Evolutionary conservation across 139 green algal species (phyloP).

Genomic region (Chlamydomonas incerta): DNA sequence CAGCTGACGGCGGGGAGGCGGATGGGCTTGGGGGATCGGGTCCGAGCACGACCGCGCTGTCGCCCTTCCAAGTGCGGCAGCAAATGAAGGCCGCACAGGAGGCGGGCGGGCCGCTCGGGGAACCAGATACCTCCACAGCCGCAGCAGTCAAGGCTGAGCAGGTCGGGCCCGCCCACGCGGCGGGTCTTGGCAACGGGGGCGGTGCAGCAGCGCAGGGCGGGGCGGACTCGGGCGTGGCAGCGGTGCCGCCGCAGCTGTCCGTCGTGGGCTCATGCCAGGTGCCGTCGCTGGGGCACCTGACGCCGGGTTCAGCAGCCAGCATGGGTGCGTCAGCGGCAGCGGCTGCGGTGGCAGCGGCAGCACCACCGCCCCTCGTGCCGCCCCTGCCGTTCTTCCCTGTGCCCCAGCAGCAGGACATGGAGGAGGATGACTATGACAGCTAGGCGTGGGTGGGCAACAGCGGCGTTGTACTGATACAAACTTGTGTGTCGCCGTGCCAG

Average conservation of each 20-base stretch:
- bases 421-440: constrained; percentile 20
- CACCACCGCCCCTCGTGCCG: no score
- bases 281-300: neutral
- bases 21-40: neutral
- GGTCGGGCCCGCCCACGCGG: no score
- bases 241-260: neutral
- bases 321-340: neutral
- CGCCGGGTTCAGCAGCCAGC: neutral
- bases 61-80: neutral
- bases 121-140: no score
- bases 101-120: no score
- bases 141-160: no score
- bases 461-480: no score
- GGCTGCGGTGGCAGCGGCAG: no score
- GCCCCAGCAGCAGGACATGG: constrained; percentile 4
- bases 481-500: no score
- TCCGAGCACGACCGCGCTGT: neutral
- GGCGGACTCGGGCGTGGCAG: neutral
- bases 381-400: neutral
- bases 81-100: neutral
- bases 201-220: neutral
- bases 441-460: neutral
- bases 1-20: no score
- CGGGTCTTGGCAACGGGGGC: neutral
- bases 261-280: neutral